Percentiles rank a stretch among this genome's conserved stretches.
These are phyloP conservation scores for Trichosporon coremiiforme DNA, from an alignment of 1,284 basidiomycete species.

Conservation along the genomic window DNA sequence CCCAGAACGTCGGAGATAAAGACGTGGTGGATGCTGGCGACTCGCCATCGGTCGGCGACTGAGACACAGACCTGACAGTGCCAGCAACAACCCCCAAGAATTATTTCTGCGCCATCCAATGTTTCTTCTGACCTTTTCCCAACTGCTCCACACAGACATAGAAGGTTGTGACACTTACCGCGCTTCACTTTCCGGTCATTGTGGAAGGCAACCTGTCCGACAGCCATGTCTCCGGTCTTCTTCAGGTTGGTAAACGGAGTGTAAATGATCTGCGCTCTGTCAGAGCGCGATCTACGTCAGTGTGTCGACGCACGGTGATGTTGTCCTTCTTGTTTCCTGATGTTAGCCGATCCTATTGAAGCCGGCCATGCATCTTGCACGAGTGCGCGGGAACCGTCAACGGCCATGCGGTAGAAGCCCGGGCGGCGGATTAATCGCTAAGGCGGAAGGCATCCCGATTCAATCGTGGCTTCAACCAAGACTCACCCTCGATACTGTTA, in stretches of 20 bases:
- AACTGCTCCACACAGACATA: not conserved
- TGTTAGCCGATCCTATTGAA: slow-evolving; percentile 18
- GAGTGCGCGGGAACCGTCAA: not conserved
- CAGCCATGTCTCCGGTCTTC: slow-evolving; percentile 97
- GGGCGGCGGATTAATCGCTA: too few species aligned
- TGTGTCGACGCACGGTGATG: slow-evolving; percentile 64
- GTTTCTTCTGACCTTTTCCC: not conserved
- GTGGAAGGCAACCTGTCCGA: slow-evolving; percentile 93
- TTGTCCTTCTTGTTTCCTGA: slow-evolving; percentile 95
- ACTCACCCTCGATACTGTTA: slow-evolving; percentile 89
- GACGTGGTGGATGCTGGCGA: not conserved
- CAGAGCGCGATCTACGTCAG: too few species aligned
- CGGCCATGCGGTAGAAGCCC: too few species aligned
- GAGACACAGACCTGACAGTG: not conserved
- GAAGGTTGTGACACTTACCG: slow-evolving; percentile 57
- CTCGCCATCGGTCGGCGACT: not conserved
- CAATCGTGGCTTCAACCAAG: too few species aligned
- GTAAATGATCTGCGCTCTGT: slow-evolving; percentile 69
- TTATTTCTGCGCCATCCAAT: not conserved
- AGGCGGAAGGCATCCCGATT: too few species aligned
- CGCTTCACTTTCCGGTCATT: slow-evolving; percentile 83
- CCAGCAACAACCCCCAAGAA: not conserved
- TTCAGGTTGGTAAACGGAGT: slow-evolving; percentile 88
- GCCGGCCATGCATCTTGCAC: too few species aligned
- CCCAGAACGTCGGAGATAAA: not conserved